Evolutionary conservation across 768 basidiomycete genomes (phyloP).

Genomic region (Mycena polygramma): DNA sequence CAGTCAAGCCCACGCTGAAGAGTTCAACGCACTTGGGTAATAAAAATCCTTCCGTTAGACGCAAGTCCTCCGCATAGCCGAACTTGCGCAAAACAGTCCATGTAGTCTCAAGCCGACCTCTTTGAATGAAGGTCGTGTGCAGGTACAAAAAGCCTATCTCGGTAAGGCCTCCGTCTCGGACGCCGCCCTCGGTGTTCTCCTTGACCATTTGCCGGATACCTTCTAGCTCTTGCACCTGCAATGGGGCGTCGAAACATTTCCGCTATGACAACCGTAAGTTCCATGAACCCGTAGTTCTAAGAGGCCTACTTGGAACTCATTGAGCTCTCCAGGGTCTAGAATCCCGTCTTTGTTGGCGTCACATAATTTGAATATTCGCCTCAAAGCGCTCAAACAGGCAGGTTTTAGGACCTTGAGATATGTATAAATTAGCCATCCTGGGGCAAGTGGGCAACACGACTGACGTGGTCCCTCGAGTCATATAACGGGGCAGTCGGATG

Average conservation of each 20-base stretch:
- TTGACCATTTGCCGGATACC: slow-evolving; percentile 96
- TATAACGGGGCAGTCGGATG: slow-evolving; percentile 98
- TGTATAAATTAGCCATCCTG: slow-evolving; percentile 28
- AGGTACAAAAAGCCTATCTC: slow-evolving; percentile 95
- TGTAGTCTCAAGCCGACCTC: slow-evolving; percentile 94
- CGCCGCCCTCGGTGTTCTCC: slow-evolving; percentile 80
- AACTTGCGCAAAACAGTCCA: slow-evolving; percentile 97
- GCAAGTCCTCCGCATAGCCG: slow-evolving; percentile 95
- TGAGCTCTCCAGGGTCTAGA: slow-evolving; percentile 90
- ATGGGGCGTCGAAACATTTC: slow-evolving; percentile 94
- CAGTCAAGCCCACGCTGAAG: slow-evolving; percentile 20
- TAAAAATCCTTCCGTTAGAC: slow-evolving; percentile 89
- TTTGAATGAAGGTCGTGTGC: slow-evolving; percentile 97
- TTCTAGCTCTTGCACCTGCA: slow-evolving; percentile 94
- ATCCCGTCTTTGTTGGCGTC: slow-evolving; percentile 95
- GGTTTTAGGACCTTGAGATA: slow-evolving; percentile 85
- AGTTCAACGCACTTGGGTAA: slow-evolving; percentile 79
- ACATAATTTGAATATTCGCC: slow-evolving; percentile 96
- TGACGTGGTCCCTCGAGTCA: slow-evolving; percentile 93
- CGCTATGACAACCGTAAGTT: slow-evolving; percentile 59
- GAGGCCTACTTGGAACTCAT: slow-evolving; percentile 92
- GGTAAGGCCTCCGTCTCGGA: slow-evolving; percentile 86
- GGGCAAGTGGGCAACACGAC: slow-evolving; percentile 44
- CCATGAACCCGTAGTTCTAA: slow-evolving; percentile 26
- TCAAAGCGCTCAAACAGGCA: slow-evolving; percentile 87